Evolutionary conservation across 345 rosid species (phyloP).

Genomic region (Eucalyptus caleyi): DNA sequence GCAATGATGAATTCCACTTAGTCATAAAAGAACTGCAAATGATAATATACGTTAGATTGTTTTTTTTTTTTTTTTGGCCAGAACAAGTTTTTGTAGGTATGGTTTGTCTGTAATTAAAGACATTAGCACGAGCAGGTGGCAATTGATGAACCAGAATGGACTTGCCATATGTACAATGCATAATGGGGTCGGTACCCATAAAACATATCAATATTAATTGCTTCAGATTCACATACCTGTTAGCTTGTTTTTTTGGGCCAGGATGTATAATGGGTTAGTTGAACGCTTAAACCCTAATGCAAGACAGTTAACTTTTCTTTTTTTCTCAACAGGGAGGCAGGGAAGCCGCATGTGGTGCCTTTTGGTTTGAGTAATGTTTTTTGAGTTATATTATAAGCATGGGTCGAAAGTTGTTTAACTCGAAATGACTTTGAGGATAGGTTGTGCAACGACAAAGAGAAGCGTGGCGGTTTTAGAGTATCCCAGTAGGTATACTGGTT

Average conservation of each 20-base stretch:
- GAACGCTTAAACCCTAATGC: background rate
- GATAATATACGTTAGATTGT: background rate
- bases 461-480: background rate
- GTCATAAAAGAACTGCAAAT: background rate
- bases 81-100: background rate
- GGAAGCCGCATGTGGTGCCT: background rate
- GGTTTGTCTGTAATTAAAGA: background rate
- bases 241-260: background rate
- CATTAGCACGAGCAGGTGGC: background rate
- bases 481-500: background rate
- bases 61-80: background rate
- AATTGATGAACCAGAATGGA: background rate
- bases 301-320: background rate
- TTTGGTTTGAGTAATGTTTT: background rate
- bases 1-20: background rate
- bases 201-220: background rate
- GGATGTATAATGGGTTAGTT: slow-evolving; percentile 2
- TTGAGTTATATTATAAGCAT: background rate
- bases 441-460: slow-evolving; percentile 6
- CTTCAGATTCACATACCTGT: background rate
- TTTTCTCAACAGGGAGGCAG: background rate
- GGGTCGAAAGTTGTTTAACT: slow-evolving; percentile 4
- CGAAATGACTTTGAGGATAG: background rate
- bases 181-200: background rate
- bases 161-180: background rate